Evolutionary conservation across 2,329 filamentous ascomycete genomes (phyloP).

Genomic region (Fusarium beomiforme): DNA sequence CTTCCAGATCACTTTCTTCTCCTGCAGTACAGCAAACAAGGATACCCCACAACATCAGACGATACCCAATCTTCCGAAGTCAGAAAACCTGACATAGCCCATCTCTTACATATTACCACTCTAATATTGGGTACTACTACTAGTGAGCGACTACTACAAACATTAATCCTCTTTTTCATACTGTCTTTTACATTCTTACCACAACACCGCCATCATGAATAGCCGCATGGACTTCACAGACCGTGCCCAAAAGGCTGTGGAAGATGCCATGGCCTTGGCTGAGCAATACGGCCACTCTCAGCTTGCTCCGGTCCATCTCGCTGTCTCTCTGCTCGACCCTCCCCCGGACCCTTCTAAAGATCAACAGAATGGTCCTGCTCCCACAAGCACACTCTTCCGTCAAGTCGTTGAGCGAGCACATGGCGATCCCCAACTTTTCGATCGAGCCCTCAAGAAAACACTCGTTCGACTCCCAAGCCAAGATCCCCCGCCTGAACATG

Average conservation of each 20-base stretch:
- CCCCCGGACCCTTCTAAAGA: slow-evolving; percentile 81
- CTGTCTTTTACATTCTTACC: slow-evolving; percentile 2
- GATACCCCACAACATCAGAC: slow-evolving; percentile 36
- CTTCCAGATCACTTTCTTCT: slow-evolving; percentile 17
- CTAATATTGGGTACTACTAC: slow-evolving; percentile 19
- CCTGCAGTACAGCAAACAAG: slow-evolving; percentile 15
- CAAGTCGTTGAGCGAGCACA: slow-evolving; percentile 95
- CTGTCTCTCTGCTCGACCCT: slow-evolving; percentile 81
- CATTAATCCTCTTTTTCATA: slow-evolving; percentile 10
- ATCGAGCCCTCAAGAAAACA: slow-evolving; percentile 88
- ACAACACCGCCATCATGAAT: slow-evolving; percentile 64
- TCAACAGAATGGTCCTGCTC: slow-evolving; percentile 78
- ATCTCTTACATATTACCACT: slow-evolving; percentile 6
- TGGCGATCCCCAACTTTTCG: slow-evolving; percentile 89
- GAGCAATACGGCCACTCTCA: slow-evolving; percentile 93
- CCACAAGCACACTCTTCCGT: slow-evolving; percentile 82
- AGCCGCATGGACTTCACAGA: slow-evolving; percentile 93
- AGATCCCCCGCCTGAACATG: slow-evolving; percentile 90
- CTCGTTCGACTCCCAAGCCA: slow-evolving; percentile 93
- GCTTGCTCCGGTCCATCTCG: slow-evolving; percentile 88
- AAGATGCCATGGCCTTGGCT: slow-evolving; percentile 87
- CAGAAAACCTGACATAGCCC: slow-evolving; percentile 33
- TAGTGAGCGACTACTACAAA: slow-evolving; percentile 1
- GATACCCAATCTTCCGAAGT: slow-evolving; percentile 39
- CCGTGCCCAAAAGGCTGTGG: slow-evolving; percentile 86